phyloP scores from a whole-genome alignment of 1,284 basidiomycete species.

The Cutaneotrichosporon sp. region DNA sequence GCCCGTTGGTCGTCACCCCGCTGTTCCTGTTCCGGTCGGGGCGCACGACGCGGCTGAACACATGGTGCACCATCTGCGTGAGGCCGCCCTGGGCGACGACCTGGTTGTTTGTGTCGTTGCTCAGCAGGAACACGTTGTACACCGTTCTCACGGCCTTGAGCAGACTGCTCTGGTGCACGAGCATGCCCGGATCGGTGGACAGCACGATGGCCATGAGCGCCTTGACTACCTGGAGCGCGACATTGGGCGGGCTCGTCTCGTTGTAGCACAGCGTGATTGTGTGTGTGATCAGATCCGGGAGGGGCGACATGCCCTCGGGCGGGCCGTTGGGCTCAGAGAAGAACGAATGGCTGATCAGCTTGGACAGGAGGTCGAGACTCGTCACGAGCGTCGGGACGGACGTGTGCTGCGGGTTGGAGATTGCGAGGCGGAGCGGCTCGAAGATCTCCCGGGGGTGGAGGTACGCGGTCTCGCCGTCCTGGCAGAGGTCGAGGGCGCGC shows the following conservation, averaged over 20 bases:
- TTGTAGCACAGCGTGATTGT: conserved; percentile 90
- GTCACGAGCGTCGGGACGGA: conserved; percentile 89
- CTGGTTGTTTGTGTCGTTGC: conserved; percentile 83
- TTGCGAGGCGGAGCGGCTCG: conserved; percentile 84
- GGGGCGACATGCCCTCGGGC: conserved; percentile 57
- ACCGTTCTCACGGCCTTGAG: conserved; percentile 93
- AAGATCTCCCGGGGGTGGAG: conserved; percentile 73
- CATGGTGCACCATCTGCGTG: conserved; percentile 94
- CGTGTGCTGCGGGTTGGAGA: conserved; percentile 66
- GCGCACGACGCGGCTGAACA: conserved; percentile 65
- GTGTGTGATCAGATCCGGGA: conserved; percentile 85
- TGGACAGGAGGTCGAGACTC: conserved; percentile 90
- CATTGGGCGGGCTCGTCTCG: conserved; percentile 77
- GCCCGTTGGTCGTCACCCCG: background rate
- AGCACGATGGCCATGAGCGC: conserved; percentile 82
- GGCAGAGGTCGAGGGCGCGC: conserved; percentile 75
- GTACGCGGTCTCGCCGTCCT: conserved; percentile 55
- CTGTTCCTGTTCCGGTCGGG: conserved; percentile 22
- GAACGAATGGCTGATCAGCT: conserved; percentile 93
- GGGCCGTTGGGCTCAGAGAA: conserved; percentile 59
- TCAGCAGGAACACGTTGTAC: conserved; percentile 91
- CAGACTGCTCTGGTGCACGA: conserved; percentile 88
- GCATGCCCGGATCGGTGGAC: conserved; percentile 63
- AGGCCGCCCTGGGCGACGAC: conserved; percentile 94
- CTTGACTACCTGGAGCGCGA: conserved; percentile 92